These are phyloP conservation scores for Coprinopsis sp. DNA, from an alignment of 768 basidiomycete genomes.

Conservation along the genomic window DNA sequence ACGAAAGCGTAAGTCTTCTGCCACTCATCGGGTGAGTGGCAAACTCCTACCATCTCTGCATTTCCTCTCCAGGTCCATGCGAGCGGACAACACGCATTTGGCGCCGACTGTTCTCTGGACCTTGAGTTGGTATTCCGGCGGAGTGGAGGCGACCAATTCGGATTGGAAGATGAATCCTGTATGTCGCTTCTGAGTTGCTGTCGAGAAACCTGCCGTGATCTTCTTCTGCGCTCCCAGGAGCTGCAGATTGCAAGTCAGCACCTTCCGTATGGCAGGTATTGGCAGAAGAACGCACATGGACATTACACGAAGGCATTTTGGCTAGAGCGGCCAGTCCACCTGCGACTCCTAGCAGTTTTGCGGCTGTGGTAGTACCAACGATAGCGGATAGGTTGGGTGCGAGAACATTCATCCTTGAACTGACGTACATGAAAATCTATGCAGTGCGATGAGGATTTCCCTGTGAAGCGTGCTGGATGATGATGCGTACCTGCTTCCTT, in stretches of 20 bases:
- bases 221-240: constrained; percentile 93
- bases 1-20: constrained; percentile 1
- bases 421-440: constrained; percentile 98
- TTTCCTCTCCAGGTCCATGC: constrained; percentile 90
- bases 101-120: constrained; percentile 92
- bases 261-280: not conserved
- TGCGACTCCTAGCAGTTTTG: constrained; percentile 95
- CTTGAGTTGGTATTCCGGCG: constrained; percentile 86
- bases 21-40: not conserved
- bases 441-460: constrained; percentile 5
- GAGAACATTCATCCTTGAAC: constrained; percentile 96
- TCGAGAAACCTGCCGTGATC: constrained; percentile 88
- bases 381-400: constrained; percentile 98
- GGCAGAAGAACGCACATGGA: constrained; percentile 59
- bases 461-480: not conserved
- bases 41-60: constrained; percentile 64
- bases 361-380: constrained; percentile 97
- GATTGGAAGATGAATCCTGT: constrained; percentile 97
- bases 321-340: constrained; percentile 87
- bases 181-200: constrained; percentile 81
- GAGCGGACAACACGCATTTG: constrained; percentile 82
- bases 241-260: constrained; percentile 33
- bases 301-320: constrained; percentile 94
- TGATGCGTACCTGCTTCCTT: constrained; percentile 65
- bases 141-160: constrained; percentile 79